Evolutionary conservation across 768 basidiomycete genomes (phyloP), one percentile per base, ranked within the genome.

Genomic region (Mycena latifolia): DNA sequence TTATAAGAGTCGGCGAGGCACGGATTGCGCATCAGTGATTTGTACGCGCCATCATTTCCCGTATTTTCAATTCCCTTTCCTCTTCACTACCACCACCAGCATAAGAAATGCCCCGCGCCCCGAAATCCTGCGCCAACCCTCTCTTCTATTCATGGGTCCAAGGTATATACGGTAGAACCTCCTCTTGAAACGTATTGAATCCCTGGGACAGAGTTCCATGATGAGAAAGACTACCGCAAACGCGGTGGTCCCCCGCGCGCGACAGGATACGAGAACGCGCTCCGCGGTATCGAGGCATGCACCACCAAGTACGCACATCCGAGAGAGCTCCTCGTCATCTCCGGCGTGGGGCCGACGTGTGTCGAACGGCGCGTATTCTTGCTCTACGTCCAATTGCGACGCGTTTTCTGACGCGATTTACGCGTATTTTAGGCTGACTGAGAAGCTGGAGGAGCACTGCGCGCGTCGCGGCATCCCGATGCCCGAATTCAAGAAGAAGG

Each of bases 101-200:
- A n/a, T n/a, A n/a, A n/a, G n/a, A n/a, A n/a, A 62, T 64, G 63
- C 63, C 63, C 12, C 63, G 63, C 41, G 63, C 63, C 28, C 37
- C 55, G 5, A 64, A 56, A 64, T 52, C 48, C 50, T 64, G 63
- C 41, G 55, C 63, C 20, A 65, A 58, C 56, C 63, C 63, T 25
- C 51, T 65, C 18, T 65, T 53, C 50, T 46, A 47, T 41, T 20
- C 55, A 12, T 58, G 56, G 46, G 55, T 58, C 18, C 35, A 56
- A 43, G 46, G 61, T 63, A 14, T 12, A 33, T 50, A 51, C 8
- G 8, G 33, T 25, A 27, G 20, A 14, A 17, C 5, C n/a, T n/a
- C 3, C 22, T 2, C 1, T 20, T 37, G 15, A 37, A 10, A 8
- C 47, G 20, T 50, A 48, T 24, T 48, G 11, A 63, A 27, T 12